Evolutionary conservation across 495 filamentous ascomycete species (phyloP).

Genomic region (Cladorrhinum samala): DNA sequence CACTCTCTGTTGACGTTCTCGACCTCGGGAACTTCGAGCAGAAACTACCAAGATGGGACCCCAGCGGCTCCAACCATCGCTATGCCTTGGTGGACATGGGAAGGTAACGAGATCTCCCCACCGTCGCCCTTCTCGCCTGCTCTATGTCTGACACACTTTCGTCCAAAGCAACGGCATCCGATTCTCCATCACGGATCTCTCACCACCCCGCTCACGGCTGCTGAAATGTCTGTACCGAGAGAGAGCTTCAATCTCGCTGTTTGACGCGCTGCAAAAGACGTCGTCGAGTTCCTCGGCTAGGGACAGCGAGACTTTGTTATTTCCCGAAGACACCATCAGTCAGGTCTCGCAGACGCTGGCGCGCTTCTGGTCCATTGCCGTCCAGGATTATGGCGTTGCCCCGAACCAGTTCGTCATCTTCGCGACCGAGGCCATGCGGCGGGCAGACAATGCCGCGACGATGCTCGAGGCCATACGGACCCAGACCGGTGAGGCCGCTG

Average conservation of each 20-base stretch:
- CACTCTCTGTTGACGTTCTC: slow-evolving; percentile 31
- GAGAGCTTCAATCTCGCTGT: slow-evolving; percentile 77
- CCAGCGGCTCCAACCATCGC: slow-evolving; percentile 37
- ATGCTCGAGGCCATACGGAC: slow-evolving; percentile 59
- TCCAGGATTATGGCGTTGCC: slow-evolving; percentile 56
- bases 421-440: slow-evolving; percentile 84
- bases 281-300: slow-evolving; percentile 10
- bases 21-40: slow-evolving; percentile 46
- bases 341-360: slow-evolving; percentile 57
- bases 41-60: slow-evolving; percentile 42
- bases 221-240: slow-evolving; percentile 72
- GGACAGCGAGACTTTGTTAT: slow-evolving; percentile 43
- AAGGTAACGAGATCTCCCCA: slow-evolving; percentile 44
- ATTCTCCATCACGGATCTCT: slow-evolving; percentile 80
- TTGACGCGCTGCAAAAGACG: slow-evolving; percentile 63
- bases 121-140: background rate
- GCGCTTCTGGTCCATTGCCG: slow-evolving; percentile 69
- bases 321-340: slow-evolving; percentile 57
- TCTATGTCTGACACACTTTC: background rate
- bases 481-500: slow-evolving; percentile 39
- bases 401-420: slow-evolving; percentile 60
- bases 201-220: slow-evolving; percentile 61
- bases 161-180: slow-evolving; percentile 83
- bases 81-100: slow-evolving; percentile 68
- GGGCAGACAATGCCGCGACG: slow-evolving; percentile 63